Evolutionary conservation across 495 filamentous ascomycete species (phyloP), one percentile per base, ranked within the genome.

Genomic region (Arthonia radiata): DNA sequence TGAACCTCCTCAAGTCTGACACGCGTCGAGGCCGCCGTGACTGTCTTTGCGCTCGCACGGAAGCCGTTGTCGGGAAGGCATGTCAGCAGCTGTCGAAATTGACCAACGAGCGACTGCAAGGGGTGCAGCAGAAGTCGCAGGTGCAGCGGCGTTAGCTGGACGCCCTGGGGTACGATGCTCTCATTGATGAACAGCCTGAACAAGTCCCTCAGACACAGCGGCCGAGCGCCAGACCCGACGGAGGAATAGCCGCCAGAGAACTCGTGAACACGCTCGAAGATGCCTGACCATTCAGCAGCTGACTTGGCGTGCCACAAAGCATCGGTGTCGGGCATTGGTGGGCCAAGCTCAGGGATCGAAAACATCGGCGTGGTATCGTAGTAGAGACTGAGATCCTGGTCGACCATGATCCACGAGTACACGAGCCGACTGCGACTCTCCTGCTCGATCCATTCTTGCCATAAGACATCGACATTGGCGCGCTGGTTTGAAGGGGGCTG

Each of bases 371-470:
- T 51, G 4, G 52, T 54, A 33, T 73, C 67, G 35, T 69, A 54
- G 40, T 71, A 72, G 9, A 72, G 46, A 27, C 59, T 57, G 14
- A 70, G 49, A 33, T 72, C 67, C 37, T 68, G 64, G 37, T 72
- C 67, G 8, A 69, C 53, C 59, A 69, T 64, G 14, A 66, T 59
- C 52, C 64, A 71, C 19, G 63, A 67, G 39, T 73, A 69, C 1
- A 63, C 58, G 13, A 70, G 41, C 34, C 65, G 54, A 37, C 64
- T 65, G 34, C 54, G 46, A 17, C 49, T 56, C 37, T 71, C 66
- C n/a, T 54, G 46, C 30, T 57, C 40, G 25, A 59, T 42, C 66
- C 65, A 71, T 17, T 52, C 45, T 19, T 43, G 52, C 64, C 65
- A 71, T 37, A 31, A 52, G 15, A 21, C 41, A 30, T 67, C 62